Base-by-base conservation (phyloP, 2,329 filamentous ascomycete species). In the Chrysoporthe puriensis region DNA sequence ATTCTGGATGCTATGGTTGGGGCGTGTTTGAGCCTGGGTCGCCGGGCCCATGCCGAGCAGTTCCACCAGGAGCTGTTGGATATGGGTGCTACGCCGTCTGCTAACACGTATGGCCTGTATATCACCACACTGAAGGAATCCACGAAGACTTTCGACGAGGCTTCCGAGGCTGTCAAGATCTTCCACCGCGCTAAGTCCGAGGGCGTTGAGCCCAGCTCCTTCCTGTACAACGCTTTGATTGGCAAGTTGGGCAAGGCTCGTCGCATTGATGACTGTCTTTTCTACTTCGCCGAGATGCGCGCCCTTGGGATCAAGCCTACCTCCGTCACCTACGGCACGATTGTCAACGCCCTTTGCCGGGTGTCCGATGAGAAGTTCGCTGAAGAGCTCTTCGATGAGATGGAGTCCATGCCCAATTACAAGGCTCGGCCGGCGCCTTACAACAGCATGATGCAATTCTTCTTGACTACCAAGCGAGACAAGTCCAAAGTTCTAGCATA, bases 381-480 rank as follows among this genome's bases (percentile, higher is more conserved):
- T 40, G 96, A 97, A 76, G 94, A 98, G 80, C 88, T 98, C 74
- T 99, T 99, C 76, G 94, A 98, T 76, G 96, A 99, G 83, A 99
- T 99, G 96, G 96, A 99, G 83, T 89, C 91, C 59, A 97, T 97
- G 91, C 91, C 94, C 67, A 99, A 99, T 83, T 99, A 99, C 87
- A 98, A 97, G 84, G 93, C 96, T 52, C 91, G 96, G 11, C 94
- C 96, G 36, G 96, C 96, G 34, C 96, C 96, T 0, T 99, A 99
- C 85, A 97, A 99, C 84, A 97, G 93, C 80, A 92, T 99, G 90
- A 99, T 99, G 89, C 96, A 99, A 78, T 98, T 97, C 83, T 99
- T 98, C 87, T 85, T 98, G 73, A 97, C 93, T 67, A 98, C 95
- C 66, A 98, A 98, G 87, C 93, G 94, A 64, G 95, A 99, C 79